Conservation (phyloP, 306 rosid genomes). For the Senna siamea region DNA sequence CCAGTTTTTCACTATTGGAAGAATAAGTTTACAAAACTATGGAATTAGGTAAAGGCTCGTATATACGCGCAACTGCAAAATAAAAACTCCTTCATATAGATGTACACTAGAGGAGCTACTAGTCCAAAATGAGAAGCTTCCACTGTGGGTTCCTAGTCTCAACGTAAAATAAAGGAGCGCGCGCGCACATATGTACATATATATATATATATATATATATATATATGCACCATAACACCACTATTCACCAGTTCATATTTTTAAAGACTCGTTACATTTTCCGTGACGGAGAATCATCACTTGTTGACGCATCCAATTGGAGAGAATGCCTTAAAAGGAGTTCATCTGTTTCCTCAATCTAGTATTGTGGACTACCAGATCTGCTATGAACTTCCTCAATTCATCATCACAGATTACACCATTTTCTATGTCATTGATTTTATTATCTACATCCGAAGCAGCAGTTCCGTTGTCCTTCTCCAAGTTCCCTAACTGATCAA, state of each 20-base stretch:
- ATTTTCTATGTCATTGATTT: conserved; percentile 40
- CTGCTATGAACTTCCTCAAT: conserved; percentile 63
- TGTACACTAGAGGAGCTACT: conserved; percentile 41
- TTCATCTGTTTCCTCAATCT: conserved; percentile 84
- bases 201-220: no score
- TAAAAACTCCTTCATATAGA: background rate
- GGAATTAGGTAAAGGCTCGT: no score
- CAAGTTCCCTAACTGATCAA: conserved; percentile 64
- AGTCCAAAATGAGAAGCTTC: conserved; percentile 34
- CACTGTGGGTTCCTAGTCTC: no score
- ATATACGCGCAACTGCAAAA: no score
- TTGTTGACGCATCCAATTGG: conserved; percentile 47
- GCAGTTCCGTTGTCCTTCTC: conserved; percentile 45
- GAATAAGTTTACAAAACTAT: no score
- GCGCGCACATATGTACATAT: no score
- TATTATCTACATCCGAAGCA: conserved; percentile 47
- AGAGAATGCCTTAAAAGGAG: conserved; percentile 48
- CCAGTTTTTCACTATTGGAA: no score
- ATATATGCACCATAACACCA: no score
- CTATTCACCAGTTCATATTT: conserved; percentile 32
- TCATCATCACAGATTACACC: conserved; percentile 56
- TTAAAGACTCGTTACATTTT: conserved; percentile 48
- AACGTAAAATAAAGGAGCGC: no score
- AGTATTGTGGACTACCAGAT: conserved; percentile 64
- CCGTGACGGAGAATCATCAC: conserved; percentile 46